A percentile compares a stretch with the other conserved stretches of the same genome.
phyloP scores from a whole-genome alignment of 2,329 filamentous ascomycete genomes.

The Aspergillaceae sp. region DNA sequence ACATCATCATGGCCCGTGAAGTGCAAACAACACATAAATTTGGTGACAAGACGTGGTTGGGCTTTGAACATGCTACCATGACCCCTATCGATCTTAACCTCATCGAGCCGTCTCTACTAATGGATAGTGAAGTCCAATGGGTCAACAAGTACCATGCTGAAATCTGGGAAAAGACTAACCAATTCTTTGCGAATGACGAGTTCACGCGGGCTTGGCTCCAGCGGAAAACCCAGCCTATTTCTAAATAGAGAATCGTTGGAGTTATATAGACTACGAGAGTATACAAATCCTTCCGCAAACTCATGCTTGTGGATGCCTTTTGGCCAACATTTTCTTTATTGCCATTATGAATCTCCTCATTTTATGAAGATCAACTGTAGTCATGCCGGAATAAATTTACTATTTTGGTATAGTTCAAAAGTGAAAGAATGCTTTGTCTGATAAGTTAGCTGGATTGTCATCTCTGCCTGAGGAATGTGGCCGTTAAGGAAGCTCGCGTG shows the following conservation, averaged over 20 bases:
- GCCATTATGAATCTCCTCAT: neutral
- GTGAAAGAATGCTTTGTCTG: too few species aligned
- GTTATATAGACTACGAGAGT: neutral
- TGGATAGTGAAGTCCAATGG: constrained; percentile 68
- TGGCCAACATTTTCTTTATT: neutral
- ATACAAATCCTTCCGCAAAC: too few species aligned
- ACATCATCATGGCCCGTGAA: constrained; percentile 84
- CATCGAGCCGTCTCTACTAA: constrained; percentile 67
- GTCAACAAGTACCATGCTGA: constrained; percentile 77
- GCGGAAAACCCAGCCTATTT: constrained; percentile 69
- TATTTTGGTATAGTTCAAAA: too few species aligned
- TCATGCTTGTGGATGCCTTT: too few species aligned
- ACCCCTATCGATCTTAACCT: constrained; percentile 87
- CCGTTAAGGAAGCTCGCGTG: neutral
- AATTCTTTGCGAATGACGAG: constrained; percentile 64
- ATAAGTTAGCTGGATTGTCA: neutral
- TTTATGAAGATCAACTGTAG: too few species aligned
- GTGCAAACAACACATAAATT: constrained; percentile 81
- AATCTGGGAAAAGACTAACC: constrained; percentile 71
- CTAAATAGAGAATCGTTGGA: constrained; percentile 17
- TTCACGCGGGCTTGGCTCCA: constrained; percentile 71
- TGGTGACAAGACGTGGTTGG: constrained; percentile 86
- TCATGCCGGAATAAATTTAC: too few species aligned
- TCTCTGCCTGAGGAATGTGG: neutral
- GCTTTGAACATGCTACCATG: constrained; percentile 97